Percentiles rank a stretch among this genome's conserved stretches.
Evolutionary conservation across 495 filamentous ascomycete genomes (phyloP).

Genomic region (Pyrenopolyporus hunteri): DNA sequence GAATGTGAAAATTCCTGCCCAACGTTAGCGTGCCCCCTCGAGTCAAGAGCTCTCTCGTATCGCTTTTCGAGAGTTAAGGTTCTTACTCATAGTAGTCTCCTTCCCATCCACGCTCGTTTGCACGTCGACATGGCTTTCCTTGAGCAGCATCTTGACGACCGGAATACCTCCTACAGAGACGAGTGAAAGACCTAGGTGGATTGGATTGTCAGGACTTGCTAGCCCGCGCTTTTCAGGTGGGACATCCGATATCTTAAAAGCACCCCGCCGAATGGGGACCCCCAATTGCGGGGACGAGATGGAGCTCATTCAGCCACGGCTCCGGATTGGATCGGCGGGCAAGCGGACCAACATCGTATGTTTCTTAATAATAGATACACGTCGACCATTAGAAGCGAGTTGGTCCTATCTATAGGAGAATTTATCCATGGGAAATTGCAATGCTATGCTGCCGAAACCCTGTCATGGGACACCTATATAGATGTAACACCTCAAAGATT

Average conservation of each 20-base stretch:
- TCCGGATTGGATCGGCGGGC: slow-evolving; percentile 25
- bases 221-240: slow-evolving; percentile 7
- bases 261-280: slow-evolving; percentile 29
- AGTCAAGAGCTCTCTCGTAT: slow-evolving; percentile 1
- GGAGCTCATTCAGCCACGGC: slow-evolving; percentile 13
- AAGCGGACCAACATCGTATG: slow-evolving; percentile 5
- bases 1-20: slow-evolving; percentile 82
- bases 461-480: too few species aligned
- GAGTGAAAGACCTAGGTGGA: too few species aligned
- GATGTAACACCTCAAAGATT: too few species aligned
- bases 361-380: background rate
- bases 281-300: slow-evolving; percentile 24
- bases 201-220: slow-evolving; percentile 9
- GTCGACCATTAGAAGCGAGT: background rate
- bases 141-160: slow-evolving; percentile 53
- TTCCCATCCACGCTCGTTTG: slow-evolving; percentile 51
- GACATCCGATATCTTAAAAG: slow-evolving; percentile 14
- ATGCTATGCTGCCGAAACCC: too few species aligned
- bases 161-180: too few species aligned
- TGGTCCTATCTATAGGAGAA: too few species aligned
- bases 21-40: slow-evolving; percentile 36
- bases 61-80: background rate
- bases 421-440: too few species aligned
- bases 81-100: slow-evolving; percentile 54
- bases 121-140: slow-evolving; percentile 53